These are phyloP conservation scores for Cystobasidiaceae sp. DNA, from an alignment of 1,284 basidiomycete genomes.

Conservation along the genomic window DNA sequence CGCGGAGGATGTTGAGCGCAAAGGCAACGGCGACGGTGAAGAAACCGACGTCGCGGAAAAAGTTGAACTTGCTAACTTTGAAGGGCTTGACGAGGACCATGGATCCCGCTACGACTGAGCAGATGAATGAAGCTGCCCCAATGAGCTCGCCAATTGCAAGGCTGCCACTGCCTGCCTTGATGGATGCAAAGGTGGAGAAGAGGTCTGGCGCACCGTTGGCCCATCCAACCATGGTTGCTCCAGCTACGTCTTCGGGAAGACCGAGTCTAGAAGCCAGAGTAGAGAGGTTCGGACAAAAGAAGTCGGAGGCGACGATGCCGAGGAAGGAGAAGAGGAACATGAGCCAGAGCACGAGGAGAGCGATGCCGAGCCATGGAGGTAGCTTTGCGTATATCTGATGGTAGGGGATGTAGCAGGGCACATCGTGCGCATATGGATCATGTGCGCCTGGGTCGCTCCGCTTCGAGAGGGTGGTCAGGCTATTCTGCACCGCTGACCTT, in stretches of 20 bases:
- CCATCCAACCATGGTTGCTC: conserved; percentile 87
- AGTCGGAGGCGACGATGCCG: conserved; percentile 87
- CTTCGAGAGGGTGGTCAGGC: neutral
- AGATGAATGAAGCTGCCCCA: conserved; percentile 91
- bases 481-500: neutral
- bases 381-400: conserved; percentile 65
- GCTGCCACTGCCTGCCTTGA: conserved; percentile 76
- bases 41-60: conserved; percentile 89
- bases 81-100: conserved; percentile 96
- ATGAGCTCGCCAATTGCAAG: conserved; percentile 91
- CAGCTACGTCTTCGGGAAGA: conserved; percentile 80
- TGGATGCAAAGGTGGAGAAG: conserved; percentile 90
- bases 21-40: conserved; percentile 73
- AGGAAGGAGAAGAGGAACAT: conserved; percentile 75
- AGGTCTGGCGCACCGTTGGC: conserved; percentile 90
- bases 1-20: conserved; percentile 70
- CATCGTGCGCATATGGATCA: conserved; percentile 18
- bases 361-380: conserved; percentile 54
- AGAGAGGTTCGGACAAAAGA: conserved; percentile 86
- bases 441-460: neutral
- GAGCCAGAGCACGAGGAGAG: conserved; percentile 65
- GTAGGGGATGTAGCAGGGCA: conserved; percentile 56
- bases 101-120: conserved; percentile 85
- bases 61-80: conserved; percentile 69
- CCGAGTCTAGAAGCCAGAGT: conserved; percentile 76